Base-by-base conservation (phyloP, 108 stramenopile genomes). In the Asterionellopsis glacialis region DNA sequence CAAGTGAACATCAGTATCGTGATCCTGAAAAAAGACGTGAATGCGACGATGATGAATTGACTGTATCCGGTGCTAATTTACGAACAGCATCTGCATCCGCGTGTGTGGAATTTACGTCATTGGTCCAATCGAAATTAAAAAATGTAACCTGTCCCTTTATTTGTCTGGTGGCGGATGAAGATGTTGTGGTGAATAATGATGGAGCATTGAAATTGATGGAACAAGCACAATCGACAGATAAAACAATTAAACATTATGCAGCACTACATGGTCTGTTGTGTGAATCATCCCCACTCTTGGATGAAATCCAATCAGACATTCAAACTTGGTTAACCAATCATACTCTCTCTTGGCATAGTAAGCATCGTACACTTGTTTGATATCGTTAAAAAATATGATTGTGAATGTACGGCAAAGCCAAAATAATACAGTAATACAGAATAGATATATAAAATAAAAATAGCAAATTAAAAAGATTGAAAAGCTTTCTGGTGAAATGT, bases 191-290 rank as follows among this genome's bases (percentile, higher is more conserved):
- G 14, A 81, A 91, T 48, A 86, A 81, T 59, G 67, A 83, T 54
- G 87, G 79, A 33, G 62, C 83, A 19, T 59, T 63, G 21, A 73
- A 79, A 14, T 51, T 88, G 26, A 80, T 83, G 66, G 63, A 68
- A 41, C 57, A 76, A 49, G 51, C 70, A 11, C 63, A 71, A 19
- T 84, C 82, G 1, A 51, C 41, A 10, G 87, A 89, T 56, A 89
- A 90, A 69, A 86, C 88, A 11, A 59, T 85, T 55, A 86, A 84
- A 56, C 54, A 55, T 44, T 91, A 91, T 70, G 71, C 74, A 7
- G 90, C 90, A 1, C 52, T 91, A 38, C 90, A 91, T 70, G 90
- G 87, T 49, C 64, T 91, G 22, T 49, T 91, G 42, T 91, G 90
- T 61, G 90, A 91, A 64, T 81, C 90, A 0, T 67, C 80, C 11